These are phyloP conservation scores for Pulicaria dysenterica DNA, from an alignment of 129 eudicot species.

Conservation along the genomic window DNA sequence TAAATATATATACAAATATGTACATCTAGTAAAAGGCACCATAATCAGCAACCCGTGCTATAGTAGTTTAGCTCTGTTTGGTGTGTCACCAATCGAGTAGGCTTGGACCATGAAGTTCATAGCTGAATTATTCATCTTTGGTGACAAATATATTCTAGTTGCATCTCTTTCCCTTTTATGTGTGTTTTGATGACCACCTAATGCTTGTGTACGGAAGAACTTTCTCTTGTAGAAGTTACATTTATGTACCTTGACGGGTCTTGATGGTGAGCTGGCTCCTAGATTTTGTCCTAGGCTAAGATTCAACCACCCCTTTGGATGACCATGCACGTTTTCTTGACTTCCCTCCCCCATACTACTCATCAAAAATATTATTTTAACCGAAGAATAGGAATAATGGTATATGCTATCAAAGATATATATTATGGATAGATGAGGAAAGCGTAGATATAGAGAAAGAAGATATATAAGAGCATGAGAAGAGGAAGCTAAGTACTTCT, in stretches of 20 bases:
- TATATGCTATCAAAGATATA: neutral
- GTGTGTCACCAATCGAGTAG: constrained; percentile 55
- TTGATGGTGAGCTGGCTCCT: constrained; percentile 34
- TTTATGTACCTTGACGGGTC: constrained; percentile 46
- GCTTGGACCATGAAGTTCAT: constrained; percentile 51
- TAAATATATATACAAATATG: too few relatives aligned
- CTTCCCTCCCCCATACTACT: constrained; percentile 34
- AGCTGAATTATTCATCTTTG: constrained; percentile 4
- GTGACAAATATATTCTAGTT: constrained; percentile 58
- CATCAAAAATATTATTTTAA: constrained; percentile 20
- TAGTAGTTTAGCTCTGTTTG: constrained; percentile 34
- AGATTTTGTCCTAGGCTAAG: constrained; percentile 42
- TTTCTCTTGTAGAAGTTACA: constrained; percentile 65
- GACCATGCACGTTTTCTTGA: constrained; percentile 23
- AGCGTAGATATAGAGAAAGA: constrained; percentile 20
- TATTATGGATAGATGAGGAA: constrained; percentile 23
- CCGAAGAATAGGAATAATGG: neutral
- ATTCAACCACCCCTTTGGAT: constrained; percentile 52
- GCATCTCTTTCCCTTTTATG: constrained; percentile 72
- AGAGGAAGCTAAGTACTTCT: too few relatives aligned
- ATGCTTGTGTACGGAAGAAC: constrained; percentile 66
- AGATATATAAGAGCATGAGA: constrained; percentile 30
- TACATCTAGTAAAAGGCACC: too few relatives aligned
- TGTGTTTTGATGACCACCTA: constrained; percentile 77
- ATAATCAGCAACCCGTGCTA: constrained; percentile 44